Evolutionary conservation across 1,284 basidiomycete species (phyloP), one percentile per base, ranked within the genome.

Genomic region (Rhodotorula sp.): DNA sequence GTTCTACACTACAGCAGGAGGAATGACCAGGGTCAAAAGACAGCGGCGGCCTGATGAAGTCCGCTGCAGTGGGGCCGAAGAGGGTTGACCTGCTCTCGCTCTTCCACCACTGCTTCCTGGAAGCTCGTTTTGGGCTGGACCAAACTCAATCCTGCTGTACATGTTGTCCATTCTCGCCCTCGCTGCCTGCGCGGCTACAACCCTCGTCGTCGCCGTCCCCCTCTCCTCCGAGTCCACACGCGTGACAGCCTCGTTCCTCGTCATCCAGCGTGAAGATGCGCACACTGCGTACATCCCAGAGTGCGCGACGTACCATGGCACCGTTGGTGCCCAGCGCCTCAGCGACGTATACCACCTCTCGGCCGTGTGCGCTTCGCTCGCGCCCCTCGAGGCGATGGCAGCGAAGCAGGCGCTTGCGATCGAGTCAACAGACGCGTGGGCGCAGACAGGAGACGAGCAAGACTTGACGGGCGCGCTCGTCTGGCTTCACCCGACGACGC

Each of bases 261-360:
- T 57, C 51, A 6, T 57, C 51, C 41, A 61, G 8, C 27, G n/a
- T 34, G 17, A 17, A 17, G 37, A 21, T 1, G 29, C 17, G 37
- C 6, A 19, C 21, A 3, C 15, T 8, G 27, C 10, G 21, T n/a
- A 13, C 48, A 17, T 44, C 6, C 50, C 56, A 21, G 7, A 9
- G n/a, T 71, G 69, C 53, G 62, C 62, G 0, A 25, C 1, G 5
- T 65, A 65, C 39, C 58, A 65, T n/a, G 60, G 53, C 22, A 56
- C 51, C 4, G 41, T 71, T 34, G 66, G 70, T 0, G 46, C 66
- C 17, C 46, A 21, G 13, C 41, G 34, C 15, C 29, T 56, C 2
- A 25, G 22, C 27, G 57, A 67, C 46, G 22, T 71, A 34, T 67
- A 67, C 53, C 56, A 64, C 41, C 56, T 66, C 37, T 44, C 63